These are phyloP conservation scores for Ceratocystis cacaofunesta DNA, from an alignment of 2,329 filamentous ascomycete genomes.

Conservation along the genomic window DNA sequence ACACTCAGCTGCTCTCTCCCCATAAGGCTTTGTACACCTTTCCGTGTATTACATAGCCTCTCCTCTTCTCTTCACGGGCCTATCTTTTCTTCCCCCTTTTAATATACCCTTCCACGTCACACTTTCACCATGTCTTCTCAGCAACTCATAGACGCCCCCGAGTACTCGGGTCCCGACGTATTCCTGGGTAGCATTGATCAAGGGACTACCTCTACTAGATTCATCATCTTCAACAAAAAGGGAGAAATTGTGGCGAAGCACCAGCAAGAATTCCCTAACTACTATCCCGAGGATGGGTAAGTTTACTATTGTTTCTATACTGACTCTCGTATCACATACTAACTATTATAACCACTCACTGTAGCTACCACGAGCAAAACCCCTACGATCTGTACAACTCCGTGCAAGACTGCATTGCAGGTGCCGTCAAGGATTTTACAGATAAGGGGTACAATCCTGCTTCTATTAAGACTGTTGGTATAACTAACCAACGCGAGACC, in stretches of 20 bases:
- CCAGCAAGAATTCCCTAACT: conserved; percentile 74
- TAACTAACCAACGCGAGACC: conserved; percentile 85
- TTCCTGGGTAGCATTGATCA: conserved; percentile 85
- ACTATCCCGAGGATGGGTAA: conserved; percentile 73
- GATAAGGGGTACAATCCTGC: conserved; percentile 50
- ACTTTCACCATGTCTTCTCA: background rate
- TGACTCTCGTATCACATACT: conserved; percentile 1
- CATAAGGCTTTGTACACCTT: background rate
- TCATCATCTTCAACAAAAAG: conserved; percentile 73
- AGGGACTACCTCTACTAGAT: conserved; percentile 77
- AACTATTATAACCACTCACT: background rate
- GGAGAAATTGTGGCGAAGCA: conserved; percentile 69
- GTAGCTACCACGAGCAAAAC: conserved; percentile 81
- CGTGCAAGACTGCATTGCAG: conserved; percentile 66
- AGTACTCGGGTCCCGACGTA: background rate
- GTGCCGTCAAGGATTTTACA: conserved; percentile 56
- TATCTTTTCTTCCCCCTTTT: background rate
- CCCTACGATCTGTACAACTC: conserved; percentile 60
- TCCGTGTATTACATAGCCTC: background rate
- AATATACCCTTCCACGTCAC: background rate
- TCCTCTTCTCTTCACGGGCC: background rate
- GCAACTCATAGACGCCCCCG: background rate
- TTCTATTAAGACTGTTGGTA: conserved; percentile 63
- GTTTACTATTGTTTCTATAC: conserved; percentile 23
- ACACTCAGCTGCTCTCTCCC: background rate